phyloP scores from a whole-genome alignment of 306 rosid genomes.

The Begonia fuchsioides region DNA sequence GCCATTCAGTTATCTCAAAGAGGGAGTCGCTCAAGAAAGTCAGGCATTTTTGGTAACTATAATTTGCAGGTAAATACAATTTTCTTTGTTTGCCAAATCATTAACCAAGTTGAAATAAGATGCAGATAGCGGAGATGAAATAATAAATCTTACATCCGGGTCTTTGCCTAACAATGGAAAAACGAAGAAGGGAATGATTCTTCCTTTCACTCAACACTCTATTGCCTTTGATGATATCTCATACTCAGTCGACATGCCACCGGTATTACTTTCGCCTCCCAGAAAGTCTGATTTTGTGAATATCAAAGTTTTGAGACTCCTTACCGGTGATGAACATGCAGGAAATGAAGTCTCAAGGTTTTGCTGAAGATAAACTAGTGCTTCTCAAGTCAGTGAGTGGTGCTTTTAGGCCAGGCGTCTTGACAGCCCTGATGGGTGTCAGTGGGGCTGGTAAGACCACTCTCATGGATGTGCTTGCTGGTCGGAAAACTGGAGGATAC shows the following conservation, averaged over 20 bases:
- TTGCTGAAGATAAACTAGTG: constrained; percentile 50
- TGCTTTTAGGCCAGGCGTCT: constrained; percentile 79
- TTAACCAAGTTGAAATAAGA: too few relatives aligned
- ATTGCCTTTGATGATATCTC: constrained; percentile 41
- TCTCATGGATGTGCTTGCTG: constrained; percentile 85
- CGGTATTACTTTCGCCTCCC: constrained; percentile 14
- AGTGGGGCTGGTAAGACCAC: constrained; percentile 99
- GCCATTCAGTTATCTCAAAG: constrained; percentile 3
- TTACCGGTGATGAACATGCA: constrained; percentile 12
- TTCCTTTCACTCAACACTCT: constrained; percentile 66
- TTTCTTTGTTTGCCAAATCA: too few relatives aligned
- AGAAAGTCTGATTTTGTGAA: background rate
- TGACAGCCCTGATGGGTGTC: constrained; percentile 90
- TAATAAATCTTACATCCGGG: constrained; percentile 2
- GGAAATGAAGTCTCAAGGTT: constrained; percentile 61
- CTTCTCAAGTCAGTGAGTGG: constrained; percentile 73
- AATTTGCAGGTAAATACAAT: background rate
- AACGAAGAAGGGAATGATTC: constrained; percentile 52
- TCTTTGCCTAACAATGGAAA: constrained; percentile 6
- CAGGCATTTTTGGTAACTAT: background rate
- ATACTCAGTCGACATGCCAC: constrained; percentile 70
- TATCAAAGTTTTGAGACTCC: background rate
- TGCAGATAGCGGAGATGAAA: constrained; percentile 2
- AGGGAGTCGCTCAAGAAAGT: constrained; percentile 5
- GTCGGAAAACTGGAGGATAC: constrained; percentile 83